Evolutionary conservation across 495 filamentous ascomycete species (phyloP), one percentile per base, ranked within the genome.

Genomic region (Clavariopsis aquatica): DNA sequence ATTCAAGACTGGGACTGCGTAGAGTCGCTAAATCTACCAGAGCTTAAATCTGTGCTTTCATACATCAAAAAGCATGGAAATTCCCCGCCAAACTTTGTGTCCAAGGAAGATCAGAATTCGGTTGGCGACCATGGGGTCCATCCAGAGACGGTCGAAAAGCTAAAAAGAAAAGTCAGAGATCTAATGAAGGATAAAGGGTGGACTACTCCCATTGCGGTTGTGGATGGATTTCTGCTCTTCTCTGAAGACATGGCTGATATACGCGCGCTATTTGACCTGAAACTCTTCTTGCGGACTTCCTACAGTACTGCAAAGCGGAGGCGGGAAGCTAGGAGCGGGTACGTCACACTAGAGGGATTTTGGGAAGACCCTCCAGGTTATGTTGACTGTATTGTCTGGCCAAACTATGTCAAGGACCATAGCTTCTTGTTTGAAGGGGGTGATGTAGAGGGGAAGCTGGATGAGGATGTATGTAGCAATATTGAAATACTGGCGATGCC

Each of bases 311-410:
- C 88, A 0, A 89, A 89, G 68, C 69, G 69, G 26, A 78, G 94
- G 9, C 75, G 94, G 34, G 89, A 90, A 71, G 83, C 83, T 1
- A 78, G 94, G 70, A 85, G 79, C 67, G 92, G 90, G 34, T 98
- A 97, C 79, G 91, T 93, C 23, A 97, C 92, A 28, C 74, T 85
- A 10, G 84, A 85, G 73, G 93, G 93, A 17, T 97, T 96, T 78
- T 98, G 93, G 94, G 81, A 84, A 20, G 94, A 98, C 74, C 94
- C 94, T 1, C 89, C 89, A 0, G 92, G 90, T 0, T 98, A 97
- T 76, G 92, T 97, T 49, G 94, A 98, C 69, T 82, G 89, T 76
- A 82, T 98, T 59, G 94, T 98, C 2, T 98, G 94, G 94, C 93
- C 92, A 27, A 89, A 92, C 64, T 98, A 96, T 74, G 90, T 89